These are phyloP conservation scores for Neofusicoccum parvum DNA, from an alignment of 2,329 filamentous ascomycete species.

Conservation along the genomic window DNA sequence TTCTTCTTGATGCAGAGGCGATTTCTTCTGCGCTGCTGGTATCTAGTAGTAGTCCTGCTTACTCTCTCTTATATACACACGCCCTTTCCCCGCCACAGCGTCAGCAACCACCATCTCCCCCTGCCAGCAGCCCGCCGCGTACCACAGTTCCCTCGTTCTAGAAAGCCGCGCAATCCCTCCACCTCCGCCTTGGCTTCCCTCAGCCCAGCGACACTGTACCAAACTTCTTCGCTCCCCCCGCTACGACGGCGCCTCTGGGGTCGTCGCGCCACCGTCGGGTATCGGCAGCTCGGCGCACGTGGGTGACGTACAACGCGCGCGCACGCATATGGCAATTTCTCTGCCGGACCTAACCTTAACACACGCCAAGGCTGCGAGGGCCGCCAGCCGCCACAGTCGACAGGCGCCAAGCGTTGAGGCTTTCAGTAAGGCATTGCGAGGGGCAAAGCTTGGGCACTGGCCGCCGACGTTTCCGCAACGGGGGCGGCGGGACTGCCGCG, in stretches of 20 bases:
- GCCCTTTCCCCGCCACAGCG: not conserved
- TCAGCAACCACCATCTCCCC: not conserved
- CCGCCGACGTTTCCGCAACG: no score
- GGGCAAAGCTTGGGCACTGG: no score
- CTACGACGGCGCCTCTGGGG: not conserved
- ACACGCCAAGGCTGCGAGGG: no score
- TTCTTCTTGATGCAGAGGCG: no score
- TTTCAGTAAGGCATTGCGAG: no score
- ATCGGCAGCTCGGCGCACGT: constrained; percentile 1
- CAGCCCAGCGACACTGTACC: not conserved
- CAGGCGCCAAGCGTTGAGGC: no score
- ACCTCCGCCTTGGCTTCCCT: not conserved
- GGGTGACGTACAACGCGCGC: not conserved
- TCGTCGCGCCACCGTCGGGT: not conserved
- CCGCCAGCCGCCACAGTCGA: no score
- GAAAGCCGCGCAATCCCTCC: no score
- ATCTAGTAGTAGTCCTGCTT: not conserved
- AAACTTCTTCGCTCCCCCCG: not conserved
- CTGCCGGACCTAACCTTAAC: no score
- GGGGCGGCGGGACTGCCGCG: no score
- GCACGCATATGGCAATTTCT: no score
- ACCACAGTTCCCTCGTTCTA: not conserved
- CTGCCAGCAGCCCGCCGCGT: not conserved
- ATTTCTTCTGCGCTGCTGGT: no score
- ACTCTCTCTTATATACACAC: not conserved